Conservation (phyloP, 2,329 filamentous ascomycete species). For the Passalora sequoiae region DNA sequence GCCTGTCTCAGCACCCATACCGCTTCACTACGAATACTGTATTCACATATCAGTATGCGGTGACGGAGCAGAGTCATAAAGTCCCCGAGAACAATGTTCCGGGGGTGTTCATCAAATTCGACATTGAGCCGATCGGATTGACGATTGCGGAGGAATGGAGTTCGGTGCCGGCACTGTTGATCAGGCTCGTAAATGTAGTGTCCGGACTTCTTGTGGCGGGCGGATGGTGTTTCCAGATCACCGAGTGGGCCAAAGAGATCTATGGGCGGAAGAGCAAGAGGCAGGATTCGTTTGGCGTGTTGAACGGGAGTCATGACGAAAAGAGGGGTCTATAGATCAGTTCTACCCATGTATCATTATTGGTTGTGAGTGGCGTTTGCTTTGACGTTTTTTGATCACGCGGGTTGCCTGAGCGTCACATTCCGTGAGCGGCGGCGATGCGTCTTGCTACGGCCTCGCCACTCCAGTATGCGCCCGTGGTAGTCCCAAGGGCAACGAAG, state of each 20-base stretch:
- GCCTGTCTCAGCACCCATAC: slow-evolving; percentile 31
- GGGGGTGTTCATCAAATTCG: slow-evolving; percentile 96
- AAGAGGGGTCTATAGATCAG: slow-evolving; percentile 18
- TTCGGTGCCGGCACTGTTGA: slow-evolving; percentile 65
- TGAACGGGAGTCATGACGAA: slow-evolving; percentile 19
- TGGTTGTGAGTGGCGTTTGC: background rate
- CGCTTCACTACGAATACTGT: slow-evolving; percentile 54
- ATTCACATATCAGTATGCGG: slow-evolving; percentile 95
- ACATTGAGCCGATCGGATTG: slow-evolving; percentile 91
- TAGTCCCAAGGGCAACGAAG: slow-evolving; percentile 82
- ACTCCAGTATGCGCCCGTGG: slow-evolving; percentile 87
- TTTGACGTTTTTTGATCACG: background rate
- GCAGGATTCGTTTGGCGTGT: slow-evolving; percentile 21
- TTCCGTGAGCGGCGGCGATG: slow-evolving; percentile 53
- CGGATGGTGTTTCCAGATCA: slow-evolving; percentile 85
- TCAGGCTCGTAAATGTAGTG: slow-evolving; percentile 85
- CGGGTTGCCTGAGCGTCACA: background rate
- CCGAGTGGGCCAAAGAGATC: slow-evolving; percentile 61
- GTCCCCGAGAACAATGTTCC: slow-evolving; percentile 68
- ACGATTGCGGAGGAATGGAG: slow-evolving; percentile 77
- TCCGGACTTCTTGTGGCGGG: slow-evolving; percentile 88
- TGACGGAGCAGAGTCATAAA: slow-evolving; percentile 75
- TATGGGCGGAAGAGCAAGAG: slow-evolving; percentile 17
- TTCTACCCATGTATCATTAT: no score
- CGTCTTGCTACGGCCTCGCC: slow-evolving; percentile 70